Base-by-base conservation (phyloP, 768 basidiomycete species). In the Hygrocybe coccinea region DNA sequence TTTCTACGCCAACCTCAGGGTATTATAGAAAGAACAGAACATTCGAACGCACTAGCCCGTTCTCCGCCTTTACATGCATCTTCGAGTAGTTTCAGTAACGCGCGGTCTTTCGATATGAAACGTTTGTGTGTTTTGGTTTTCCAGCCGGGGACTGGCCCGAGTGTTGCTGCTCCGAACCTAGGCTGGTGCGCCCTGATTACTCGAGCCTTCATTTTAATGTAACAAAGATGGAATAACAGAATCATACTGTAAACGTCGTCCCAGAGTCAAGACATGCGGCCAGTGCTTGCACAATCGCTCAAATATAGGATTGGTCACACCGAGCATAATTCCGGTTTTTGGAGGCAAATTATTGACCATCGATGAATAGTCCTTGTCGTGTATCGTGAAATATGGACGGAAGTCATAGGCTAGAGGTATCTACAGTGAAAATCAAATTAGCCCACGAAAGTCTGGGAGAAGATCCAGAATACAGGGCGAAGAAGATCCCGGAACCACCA, bases 331-430 rank as follows among this genome's bases (percentile, higher is more conserved):
- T 1, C 91, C 92, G 1, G 85, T 69, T 67, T 84, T 84, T 0
- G 90, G 91, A n/a, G 85, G 81, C 29, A 89, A 81, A 58, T 85
- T 85, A 66, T 91, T 93, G 41, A 97, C 85, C 11, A 99, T 69
- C 1, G 78, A 64, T 2, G 78, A 62, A 59, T 87, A 84, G 57
- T 97, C 94, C n/a, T 79, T 79, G 64, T 97, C 95, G 67, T 97
- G 95, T 62, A 99, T 93, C 14, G 95, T 97, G 60, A 97, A 89
- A 69, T 95, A 99, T 0, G 95, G 95, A 8, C 95, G 81, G 62
- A 91, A 83, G 64, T 99, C 95, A 1, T 83, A 83, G 0, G 86
- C 82, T 7, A 91, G 76, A 3, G 93, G 91, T 29, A 95, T 85
- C 91, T 93, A 43, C 43, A 34, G 34, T 43, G 19, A 59, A 43